Evolutionary conservation across 2,329 filamentous ascomycete species (phyloP).

Genomic region (Colletotrichum trifolii): DNA sequence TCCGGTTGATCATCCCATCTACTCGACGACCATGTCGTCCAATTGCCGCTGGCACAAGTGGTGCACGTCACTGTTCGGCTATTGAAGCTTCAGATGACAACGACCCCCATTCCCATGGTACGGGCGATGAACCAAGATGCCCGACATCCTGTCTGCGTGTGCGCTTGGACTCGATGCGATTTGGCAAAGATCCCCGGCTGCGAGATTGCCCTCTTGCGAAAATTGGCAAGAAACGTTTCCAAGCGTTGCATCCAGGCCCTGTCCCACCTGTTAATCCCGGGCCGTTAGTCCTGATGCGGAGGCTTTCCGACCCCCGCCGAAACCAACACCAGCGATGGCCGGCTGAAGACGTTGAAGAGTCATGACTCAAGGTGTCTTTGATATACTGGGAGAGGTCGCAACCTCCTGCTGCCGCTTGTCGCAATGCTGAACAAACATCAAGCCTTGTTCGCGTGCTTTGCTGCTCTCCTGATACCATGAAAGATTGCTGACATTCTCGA

Average conservation of each 20-base stretch:
- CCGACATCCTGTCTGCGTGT: no score
- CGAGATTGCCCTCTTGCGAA: background rate
- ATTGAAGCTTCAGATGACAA: background rate
- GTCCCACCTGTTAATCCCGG: no score
- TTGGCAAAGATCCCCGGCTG: background rate
- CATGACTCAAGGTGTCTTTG: constrained; percentile 9
- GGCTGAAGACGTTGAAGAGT: constrained; percentile 8
- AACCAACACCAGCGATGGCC: constrained; percentile 12
- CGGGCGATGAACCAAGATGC: no score
- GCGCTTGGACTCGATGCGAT: no score
- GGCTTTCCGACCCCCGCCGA: constrained; percentile 9
- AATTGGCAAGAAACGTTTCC: background rate
- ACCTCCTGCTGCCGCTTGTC: background rate
- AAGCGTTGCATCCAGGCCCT: background rate
- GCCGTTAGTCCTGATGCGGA: background rate
- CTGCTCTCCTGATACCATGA: no score
- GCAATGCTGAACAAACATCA: background rate
- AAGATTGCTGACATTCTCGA: no score
- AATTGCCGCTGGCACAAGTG: constrained; percentile 2
- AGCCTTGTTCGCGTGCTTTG: no score
- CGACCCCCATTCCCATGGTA: no score
- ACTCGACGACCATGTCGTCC: background rate
- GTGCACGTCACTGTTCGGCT: constrained; percentile 10
- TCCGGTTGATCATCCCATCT: constrained; percentile 1
- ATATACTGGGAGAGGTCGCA: background rate